Percentiles rank a stretch among this genome's conserved stretches.
phyloP scores from a whole-genome alignment of 2,329 filamentous ascomycete genomes.

The Calonectria montana region DNA sequence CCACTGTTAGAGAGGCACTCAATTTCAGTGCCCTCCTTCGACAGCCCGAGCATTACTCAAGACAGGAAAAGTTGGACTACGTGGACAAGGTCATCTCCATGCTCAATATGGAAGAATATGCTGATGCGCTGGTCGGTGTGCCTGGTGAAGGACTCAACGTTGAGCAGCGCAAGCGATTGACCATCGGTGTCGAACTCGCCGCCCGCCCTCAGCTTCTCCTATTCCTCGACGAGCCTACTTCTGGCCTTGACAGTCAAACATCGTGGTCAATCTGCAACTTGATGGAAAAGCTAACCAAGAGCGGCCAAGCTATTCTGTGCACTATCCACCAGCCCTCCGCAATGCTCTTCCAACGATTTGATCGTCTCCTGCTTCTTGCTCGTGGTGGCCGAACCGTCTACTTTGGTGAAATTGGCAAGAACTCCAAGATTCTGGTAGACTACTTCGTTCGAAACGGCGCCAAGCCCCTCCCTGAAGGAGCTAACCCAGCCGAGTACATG shows the following conservation, averaged over 20 bases:
- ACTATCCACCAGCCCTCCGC: constrained; percentile 62
- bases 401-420: constrained; percentile 66
- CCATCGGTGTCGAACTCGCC: constrained; percentile 66
- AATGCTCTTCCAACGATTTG: constrained; percentile 61
- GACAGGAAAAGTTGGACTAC: constrained; percentile 80
- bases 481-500: constrained; percentile 78
- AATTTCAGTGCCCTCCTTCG: constrained; percentile 84
- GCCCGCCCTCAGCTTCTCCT: constrained; percentile 65
- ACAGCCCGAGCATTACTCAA: constrained; percentile 75
- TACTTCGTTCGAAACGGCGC: constrained; percentile 74
- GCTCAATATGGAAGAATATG: constrained; percentile 71
- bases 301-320: constrained; percentile 60
- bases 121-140: constrained; percentile 70
- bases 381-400: constrained; percentile 71
- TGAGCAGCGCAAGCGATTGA: constrained; percentile 68
- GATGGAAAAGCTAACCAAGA: constrained; percentile 66
- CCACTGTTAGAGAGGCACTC: constrained; percentile 85
- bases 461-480: constrained; percentile 58
- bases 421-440: constrained; percentile 51
- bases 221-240: constrained; percentile 68
- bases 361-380: constrained; percentile 69
- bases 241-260: constrained; percentile 69
- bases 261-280: constrained; percentile 70
- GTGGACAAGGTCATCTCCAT: constrained; percentile 79
- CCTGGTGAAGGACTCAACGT: constrained; percentile 68